Percentiles rank a stretch among this genome's conserved stretches.
Evolutionary conservation across 2,329 filamentous ascomycete genomes (phyloP).

Genomic region (Colletotrichum camelliae): DNA sequence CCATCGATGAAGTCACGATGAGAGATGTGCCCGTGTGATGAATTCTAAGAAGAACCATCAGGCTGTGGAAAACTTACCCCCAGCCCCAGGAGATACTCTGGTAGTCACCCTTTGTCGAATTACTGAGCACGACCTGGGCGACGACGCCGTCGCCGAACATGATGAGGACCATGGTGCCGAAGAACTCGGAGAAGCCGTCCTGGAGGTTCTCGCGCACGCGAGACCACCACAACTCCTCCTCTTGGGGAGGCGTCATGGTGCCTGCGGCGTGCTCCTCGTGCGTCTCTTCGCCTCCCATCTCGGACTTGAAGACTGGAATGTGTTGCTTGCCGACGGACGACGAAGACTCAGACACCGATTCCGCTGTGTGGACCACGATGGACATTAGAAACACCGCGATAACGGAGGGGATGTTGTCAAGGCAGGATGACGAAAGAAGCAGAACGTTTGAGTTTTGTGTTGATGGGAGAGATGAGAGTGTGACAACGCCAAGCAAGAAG

Average conservation of each 20-base stretch:
- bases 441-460: not conserved
- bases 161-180: slow-evolving; percentile 71
- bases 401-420: not conserved
- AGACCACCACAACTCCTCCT: slow-evolving; percentile 51
- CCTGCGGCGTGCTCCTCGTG: slow-evolving; percentile 23
- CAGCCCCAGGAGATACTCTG: slow-evolving; percentile 56
- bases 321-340: slow-evolving; percentile 37
- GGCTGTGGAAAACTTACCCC: slow-evolving; percentile 42
- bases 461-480: not conserved
- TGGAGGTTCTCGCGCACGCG: slow-evolving; percentile 54
- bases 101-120: slow-evolving; percentile 50
- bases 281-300: slow-evolving; percentile 32
- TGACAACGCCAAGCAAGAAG: not conserved
- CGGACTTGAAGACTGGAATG: slow-evolving; percentile 32
- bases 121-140: slow-evolving; percentile 69
- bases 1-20: slow-evolving; percentile 15
- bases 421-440: not conserved
- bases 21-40: not conserved
- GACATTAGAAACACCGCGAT: slow-evolving; percentile 30
- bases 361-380: slow-evolving; percentile 27
- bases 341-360: slow-evolving; percentile 36
- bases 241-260: slow-evolving; percentile 20
- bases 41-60: not conserved
- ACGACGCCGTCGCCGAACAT: slow-evolving; percentile 76
- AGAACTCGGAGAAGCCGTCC: slow-evolving; percentile 71